Conservation (phyloP, 179 eudicot species). For the Sideroxylon spinosum region DNA sequence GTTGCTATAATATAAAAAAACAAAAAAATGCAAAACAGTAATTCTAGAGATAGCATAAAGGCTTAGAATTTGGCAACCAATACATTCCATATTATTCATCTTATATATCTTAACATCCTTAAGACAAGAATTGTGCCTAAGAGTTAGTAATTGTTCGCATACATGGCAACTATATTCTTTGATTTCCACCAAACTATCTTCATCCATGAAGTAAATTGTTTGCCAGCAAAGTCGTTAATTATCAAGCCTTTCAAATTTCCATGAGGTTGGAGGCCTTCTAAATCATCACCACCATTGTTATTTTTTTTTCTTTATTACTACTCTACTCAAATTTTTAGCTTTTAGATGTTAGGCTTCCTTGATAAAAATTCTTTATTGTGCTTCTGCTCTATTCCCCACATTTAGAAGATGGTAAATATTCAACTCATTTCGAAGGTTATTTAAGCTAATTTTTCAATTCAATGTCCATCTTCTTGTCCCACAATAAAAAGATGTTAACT, state of each 20-base stretch:
- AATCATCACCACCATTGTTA: background rate
- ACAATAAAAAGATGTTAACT: slow-evolving; percentile 24
- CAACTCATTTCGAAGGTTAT: too few relatives aligned
- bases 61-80: background rate
- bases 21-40: too few relatives aligned
- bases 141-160: background rate
- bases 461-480: slow-evolving; percentile 9
- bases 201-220: slow-evolving; percentile 15
- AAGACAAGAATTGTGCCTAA: slow-evolving; percentile 10
- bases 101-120: background rate
- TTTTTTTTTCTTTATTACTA: background rate
- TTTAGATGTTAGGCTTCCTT: slow-evolving; percentile 4
- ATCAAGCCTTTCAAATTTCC: background rate
- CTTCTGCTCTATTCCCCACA: slow-evolving; percentile 6
- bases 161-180: background rate
- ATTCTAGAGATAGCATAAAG: too few relatives aligned
- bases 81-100: background rate
- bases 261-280: background rate
- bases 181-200: slow-evolving; percentile 11
- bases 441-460: slow-evolving; percentile 12
- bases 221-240: background rate
- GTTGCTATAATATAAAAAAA: too few relatives aligned
- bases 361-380: background rate
- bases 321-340: background rate
- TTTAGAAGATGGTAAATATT: too few relatives aligned